Base-by-base conservation (phyloP, 2,329 filamentous ascomycete species). In the Nemania sp. region DNA sequence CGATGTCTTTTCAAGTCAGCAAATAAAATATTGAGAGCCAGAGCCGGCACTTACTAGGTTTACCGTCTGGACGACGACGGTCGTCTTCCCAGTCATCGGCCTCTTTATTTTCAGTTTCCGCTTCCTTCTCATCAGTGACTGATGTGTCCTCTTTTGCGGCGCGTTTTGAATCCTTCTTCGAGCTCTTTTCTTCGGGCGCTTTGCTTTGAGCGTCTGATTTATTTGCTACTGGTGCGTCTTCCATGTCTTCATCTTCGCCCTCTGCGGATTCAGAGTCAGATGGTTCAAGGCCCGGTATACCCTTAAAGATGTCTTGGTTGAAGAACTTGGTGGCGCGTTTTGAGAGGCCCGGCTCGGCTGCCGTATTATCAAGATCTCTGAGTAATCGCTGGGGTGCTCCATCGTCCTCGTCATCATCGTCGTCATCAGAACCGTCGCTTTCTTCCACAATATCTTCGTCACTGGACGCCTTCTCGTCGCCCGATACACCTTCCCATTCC, bases 241-340 rank as follows among this genome's bases (percentile, higher is more conserved):
- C 73, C 22, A 67, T 67, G n/a, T 72, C 70, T 51, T 79, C 75
- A 64, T 73, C 73, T 70, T 76, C 75, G 74, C 78, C 66, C 73
- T 75, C 67, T 64, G 62, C 76, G 8, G 74, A 73, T 51, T 76
- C 73, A 0, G 76, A 70, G n/a, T 78, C 76, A 6, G 86, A 83
- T 27, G 88, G 84, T 20, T 89, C 89, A 2, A 90, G 79, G 0
- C 88, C 92, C 24, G 89, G 88, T 62, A 98, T 89, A 45, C 90
- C 93, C 73, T 94, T 90, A 84, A 99, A 99, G 47, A 99, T 91
- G 73, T 98, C 94, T 78, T 98, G 95, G 74, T 92, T 92, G 79
- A 99, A 99, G 82, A 99, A 99, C 68, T 91, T 87, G 10, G 91
- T 88, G 8, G 96, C 96, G 70, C 93, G 89, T 79, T 90, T 94